Percentiles rank a stretch among this genome's conserved stretches.
These are phyloP conservation scores for Venturia asperata DNA, from an alignment of 2,329 filamentous ascomycete species.

Conservation along the genomic window DNA sequence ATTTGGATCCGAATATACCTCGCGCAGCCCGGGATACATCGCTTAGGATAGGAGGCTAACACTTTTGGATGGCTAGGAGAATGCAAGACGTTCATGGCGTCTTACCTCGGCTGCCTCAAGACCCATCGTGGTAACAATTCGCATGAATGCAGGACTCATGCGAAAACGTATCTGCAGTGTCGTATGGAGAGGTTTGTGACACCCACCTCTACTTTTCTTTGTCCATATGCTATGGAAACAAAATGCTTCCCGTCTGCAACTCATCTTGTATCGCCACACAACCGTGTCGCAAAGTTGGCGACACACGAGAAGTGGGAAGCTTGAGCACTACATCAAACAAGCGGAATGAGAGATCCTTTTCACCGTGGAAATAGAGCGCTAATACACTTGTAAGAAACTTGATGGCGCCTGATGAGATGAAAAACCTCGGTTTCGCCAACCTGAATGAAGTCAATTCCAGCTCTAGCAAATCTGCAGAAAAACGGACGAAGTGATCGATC, in stretches of 20 bases:
- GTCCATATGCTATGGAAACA: too few species aligned
- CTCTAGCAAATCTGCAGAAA: not conserved
- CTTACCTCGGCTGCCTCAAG: constrained; percentile 83
- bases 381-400: constrained; percentile 63
- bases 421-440: constrained; percentile 75
- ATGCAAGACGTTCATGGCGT: constrained; percentile 81
- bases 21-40: constrained; percentile 19
- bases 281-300: not conserved
- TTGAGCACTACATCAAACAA: not conserved
- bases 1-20: not conserved
- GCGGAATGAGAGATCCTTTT: not conserved
- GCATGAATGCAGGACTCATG: constrained; percentile 72
- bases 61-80: constrained; percentile 56
- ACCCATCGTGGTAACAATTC: constrained; percentile 78
- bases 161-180: constrained; percentile 83
- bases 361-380: not conserved
- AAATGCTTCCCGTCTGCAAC: not conserved
- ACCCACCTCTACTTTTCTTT: not conserved
- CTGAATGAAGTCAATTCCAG: constrained; percentile 21
- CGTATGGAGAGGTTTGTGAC: constrained; percentile 81
- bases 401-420: constrained; percentile 93
- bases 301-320: not conserved
- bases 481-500: constrained; percentile 1
- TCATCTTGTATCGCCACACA: not conserved
- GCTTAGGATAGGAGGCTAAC: constrained; percentile 5